Percentiles rank a stretch among this genome's conserved stretches.
phyloP scores from a whole-genome alignment of 352 stramenopile species.

The Pythium utonaiense region DNA sequence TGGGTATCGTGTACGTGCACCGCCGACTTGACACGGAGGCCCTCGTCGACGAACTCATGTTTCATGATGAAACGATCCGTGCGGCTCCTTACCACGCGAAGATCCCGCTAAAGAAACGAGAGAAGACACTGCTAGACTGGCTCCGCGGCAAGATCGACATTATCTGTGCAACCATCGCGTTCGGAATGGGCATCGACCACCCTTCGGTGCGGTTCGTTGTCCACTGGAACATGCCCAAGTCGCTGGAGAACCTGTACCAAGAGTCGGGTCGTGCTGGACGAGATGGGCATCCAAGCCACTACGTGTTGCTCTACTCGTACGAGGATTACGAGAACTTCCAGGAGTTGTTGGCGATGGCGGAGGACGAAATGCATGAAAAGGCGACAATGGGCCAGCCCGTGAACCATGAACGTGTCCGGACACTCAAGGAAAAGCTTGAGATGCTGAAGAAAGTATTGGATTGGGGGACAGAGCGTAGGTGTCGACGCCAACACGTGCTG shows the following conservation, averaged over 20 bases:
- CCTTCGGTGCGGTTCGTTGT: constrained; percentile 88
- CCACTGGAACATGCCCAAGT: constrained; percentile 82
- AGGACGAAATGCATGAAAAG: constrained; percentile 16
- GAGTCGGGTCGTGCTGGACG: constrained; percentile 93
- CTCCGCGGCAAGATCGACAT: constrained; percentile 51
- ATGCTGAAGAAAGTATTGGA: constrained; percentile 31
- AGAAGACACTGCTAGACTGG: constrained; percentile 46
- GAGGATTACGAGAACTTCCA: constrained; percentile 40
- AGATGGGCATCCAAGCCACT: constrained; percentile 86
- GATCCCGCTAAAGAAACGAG: constrained; percentile 32
- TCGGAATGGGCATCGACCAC: constrained; percentile 93
- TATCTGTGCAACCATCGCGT: constrained; percentile 92
- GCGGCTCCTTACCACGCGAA: constrained; percentile 51
- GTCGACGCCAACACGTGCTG: constrained; percentile 41
- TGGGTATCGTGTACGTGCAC: constrained; percentile 51
- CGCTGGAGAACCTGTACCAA: constrained; percentile 96
- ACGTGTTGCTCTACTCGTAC: constrained; percentile 73
- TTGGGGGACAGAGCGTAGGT: constrained; percentile 37
- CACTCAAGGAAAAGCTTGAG: constrained; percentile 24
- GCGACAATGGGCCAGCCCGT: neutral
- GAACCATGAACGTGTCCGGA: constrained; percentile 7
- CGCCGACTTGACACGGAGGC: constrained; percentile 49
- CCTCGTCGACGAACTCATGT: constrained; percentile 29
- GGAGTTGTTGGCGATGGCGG: constrained; percentile 22
- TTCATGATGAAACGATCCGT: constrained; percentile 23